A percentile compares a stretch with the other conserved stretches of the same genome.
Evolutionary conservation across 306 rosid species (phyloP).

Genomic region (Mimosa pudica): DNA sequence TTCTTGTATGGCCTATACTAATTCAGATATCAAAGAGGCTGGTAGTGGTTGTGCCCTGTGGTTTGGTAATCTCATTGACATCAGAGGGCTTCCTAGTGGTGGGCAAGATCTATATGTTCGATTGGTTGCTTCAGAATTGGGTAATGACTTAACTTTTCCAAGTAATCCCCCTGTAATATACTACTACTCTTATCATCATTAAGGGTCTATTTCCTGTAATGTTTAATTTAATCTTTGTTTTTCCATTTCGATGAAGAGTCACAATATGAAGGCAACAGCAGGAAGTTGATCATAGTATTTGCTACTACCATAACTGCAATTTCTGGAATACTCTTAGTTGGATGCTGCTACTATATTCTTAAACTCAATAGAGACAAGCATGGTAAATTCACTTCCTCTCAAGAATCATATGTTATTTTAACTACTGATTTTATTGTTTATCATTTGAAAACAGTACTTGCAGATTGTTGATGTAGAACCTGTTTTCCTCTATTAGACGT

Average conservation of each 20-base stretch:
- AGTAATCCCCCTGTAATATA: too few species aligned
- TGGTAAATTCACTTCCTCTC: background rate
- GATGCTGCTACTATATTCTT: background rate
- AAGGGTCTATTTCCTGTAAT: too few species aligned
- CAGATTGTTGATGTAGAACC: too few species aligned
- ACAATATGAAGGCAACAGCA: background rate
- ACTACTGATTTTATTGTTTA: background rate
- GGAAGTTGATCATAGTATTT: background rate
- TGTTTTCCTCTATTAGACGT: too few species aligned
- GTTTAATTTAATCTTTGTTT: too few species aligned
- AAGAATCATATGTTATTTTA: background rate
- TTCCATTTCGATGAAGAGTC: too few species aligned
- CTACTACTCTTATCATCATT: too few species aligned
- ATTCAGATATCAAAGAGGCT: constrained; percentile 1
- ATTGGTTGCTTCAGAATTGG: constrained; percentile 1
- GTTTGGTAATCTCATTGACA: background rate
- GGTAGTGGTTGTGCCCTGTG: background rate
- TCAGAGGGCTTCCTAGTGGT: background rate
- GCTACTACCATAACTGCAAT: background rate
- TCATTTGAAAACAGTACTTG: too few species aligned
- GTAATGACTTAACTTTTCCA: background rate
- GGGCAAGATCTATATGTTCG: constrained; percentile 5
- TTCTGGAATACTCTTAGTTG: background rate
- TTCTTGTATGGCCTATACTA: constrained; percentile 8
- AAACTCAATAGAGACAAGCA: background rate